A percentile compares a stretch with the other conserved stretches of the same genome.
Conservation (phyloP, 495 filamentous ascomycete species). For the Recurvomyces mirabilis region DNA sequence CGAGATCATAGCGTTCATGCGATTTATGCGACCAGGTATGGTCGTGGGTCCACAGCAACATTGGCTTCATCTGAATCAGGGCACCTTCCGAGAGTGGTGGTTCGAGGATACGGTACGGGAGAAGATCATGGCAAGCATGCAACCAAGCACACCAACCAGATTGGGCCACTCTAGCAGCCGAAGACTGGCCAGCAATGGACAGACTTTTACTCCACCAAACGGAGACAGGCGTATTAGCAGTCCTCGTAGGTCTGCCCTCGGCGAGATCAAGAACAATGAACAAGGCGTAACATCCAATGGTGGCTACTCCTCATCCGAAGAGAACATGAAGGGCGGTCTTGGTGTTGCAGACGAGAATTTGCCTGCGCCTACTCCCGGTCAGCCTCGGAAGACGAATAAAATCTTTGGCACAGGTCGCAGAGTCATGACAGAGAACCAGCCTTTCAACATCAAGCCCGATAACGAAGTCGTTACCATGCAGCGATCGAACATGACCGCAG, state of each 20-base stretch:
- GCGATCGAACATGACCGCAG: slow-evolving; percentile 31
- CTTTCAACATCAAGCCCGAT: slow-evolving; percentile 28
- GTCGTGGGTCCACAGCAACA: slow-evolving; percentile 99
- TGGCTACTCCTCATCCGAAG: slow-evolving; percentile 32
- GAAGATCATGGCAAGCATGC: slow-evolving; percentile 40
- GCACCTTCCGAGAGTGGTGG: slow-evolving; percentile 96
- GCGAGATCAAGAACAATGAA: slow-evolving; percentile 79
- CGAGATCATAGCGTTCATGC: slow-evolving; percentile 97
- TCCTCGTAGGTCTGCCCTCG: slow-evolving; percentile 71
- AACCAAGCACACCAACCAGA: slow-evolving; percentile 70
- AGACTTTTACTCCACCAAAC: slow-evolving; percentile 64
- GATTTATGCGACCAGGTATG: slow-evolving; percentile 99
- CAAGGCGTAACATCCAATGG: slow-evolving; percentile 14
- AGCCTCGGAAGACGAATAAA: slow-evolving; percentile 77
- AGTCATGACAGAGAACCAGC: slow-evolving; percentile 32
- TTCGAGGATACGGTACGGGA: slow-evolving; percentile 74
- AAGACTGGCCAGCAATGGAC: slow-evolving; percentile 44
- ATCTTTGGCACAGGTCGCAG: slow-evolving; percentile 36
- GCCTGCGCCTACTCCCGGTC: slow-evolving; percentile 88
- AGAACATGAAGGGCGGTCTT: slow-evolving; percentile 41
- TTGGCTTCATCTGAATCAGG: slow-evolving; percentile 96
- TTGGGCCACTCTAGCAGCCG: slow-evolving; percentile 42
- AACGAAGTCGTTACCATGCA: slow-evolving; percentile 42
- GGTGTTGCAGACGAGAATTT: slow-evolving; percentile 52
- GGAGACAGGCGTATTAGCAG: slow-evolving; percentile 25